Evolutionary conservation across 345 rosid genomes (phyloP), one percentile per base, ranked within the genome.

Genomic region (Angophora floribunda): DNA sequence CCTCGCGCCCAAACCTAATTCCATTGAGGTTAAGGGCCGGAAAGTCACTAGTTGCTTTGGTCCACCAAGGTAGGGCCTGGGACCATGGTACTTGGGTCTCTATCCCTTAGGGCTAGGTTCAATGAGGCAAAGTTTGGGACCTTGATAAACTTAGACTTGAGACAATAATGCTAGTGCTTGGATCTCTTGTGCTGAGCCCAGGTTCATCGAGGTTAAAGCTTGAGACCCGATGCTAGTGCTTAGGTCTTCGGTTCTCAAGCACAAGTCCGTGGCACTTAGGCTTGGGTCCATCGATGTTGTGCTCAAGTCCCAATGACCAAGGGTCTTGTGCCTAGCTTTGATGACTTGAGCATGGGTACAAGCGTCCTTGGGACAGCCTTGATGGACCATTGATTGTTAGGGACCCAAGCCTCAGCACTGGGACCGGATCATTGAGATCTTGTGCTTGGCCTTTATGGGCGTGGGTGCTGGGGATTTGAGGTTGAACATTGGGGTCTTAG

Each of bases 1-100:
- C 36, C 14, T 30, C 7, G 13, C 36, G n/a, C 19, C 36, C 24
- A 55, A 49, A 55, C 28, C 3, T 1, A 2, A 55, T 26, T 55
- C 61, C 28, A 55, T 55, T 36, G n/a, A n/a, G 75, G 19, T 0
- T 7, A 9, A 63, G 9, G 36, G 1, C 30, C 15, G 4, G 9
- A 32, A 15, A 0, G 11, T 65, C 19, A 7, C 2, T 30, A 0
- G 41, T 36, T 65, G 78, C 44, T 9, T 0, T 7, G 0, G 36
- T 65, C 78, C 19, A 65, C 30, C 41, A n/a, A 30, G 10, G 10
- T 4, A 30, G 44, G 78, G 21, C 78, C 0, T 16, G 4, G 2
- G 1, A 55, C 28, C 61, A 55, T 55, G 61, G 28, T 55, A 28
- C 61, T 55, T 22, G 28, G 61, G 61, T 55, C 28, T 55, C 28